Conservation (phyloP, 352 stramenopile species). For the Blastocystis sp. region DNA sequence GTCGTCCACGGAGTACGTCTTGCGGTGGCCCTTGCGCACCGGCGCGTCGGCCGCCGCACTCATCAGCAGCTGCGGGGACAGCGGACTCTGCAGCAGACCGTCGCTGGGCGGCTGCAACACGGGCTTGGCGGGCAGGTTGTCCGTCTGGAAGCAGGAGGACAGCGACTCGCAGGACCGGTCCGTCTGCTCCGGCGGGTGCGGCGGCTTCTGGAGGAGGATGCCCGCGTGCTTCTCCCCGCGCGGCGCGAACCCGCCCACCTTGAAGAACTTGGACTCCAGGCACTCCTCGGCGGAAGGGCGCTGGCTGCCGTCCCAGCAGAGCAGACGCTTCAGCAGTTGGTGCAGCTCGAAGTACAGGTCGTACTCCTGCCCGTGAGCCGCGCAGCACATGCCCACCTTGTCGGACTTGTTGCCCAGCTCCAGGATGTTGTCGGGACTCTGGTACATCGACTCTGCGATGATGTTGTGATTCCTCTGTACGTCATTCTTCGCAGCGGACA, state of each 20-base stretch:
- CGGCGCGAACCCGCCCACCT: neutral
- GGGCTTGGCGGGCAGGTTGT: constrained; percentile 6
- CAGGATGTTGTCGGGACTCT: neutral
- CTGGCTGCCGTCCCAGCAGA: constrained; percentile 28
- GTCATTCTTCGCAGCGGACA: neutral
- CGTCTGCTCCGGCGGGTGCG: neutral
- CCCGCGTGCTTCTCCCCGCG: neutral
- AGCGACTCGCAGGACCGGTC: constrained; percentile 55
- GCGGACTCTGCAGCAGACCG: neutral
- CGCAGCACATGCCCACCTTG: neutral
- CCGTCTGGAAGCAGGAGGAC: constrained; percentile 10
- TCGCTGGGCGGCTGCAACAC: neutral
- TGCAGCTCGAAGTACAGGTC: constrained; percentile 47
- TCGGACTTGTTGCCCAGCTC: neutral
- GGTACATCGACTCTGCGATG: constrained; percentile 43
- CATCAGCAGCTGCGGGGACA: too few relatives aligned
- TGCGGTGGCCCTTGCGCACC: too few relatives aligned
- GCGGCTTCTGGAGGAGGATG: neutral
- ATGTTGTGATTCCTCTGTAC: neutral
- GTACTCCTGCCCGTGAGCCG: neutral
- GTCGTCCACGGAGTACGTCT: too few relatives aligned
- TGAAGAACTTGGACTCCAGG: constrained; percentile 47
- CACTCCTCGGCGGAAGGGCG: constrained; percentile 37
- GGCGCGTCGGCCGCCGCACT: too few relatives aligned
- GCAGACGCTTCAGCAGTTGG: constrained; percentile 20